Percentiles rank a stretch among this genome's conserved stretches.
These are phyloP conservation scores for Tetrapisispora iriomotensis DNA, from an alignment of 805 yeast genomes.

Conservation along the genomic window DNA sequence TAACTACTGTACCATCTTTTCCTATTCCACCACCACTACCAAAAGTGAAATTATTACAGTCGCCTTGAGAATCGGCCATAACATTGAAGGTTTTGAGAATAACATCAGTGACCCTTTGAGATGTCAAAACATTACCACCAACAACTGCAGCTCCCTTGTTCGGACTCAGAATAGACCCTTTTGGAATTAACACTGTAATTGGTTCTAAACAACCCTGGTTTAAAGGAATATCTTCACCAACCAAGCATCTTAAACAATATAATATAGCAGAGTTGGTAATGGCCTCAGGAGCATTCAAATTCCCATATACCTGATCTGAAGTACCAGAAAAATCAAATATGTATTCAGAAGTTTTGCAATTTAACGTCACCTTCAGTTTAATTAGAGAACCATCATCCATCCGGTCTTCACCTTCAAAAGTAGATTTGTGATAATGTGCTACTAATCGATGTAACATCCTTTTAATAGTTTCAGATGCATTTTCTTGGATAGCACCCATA, in stretches of 20 bases:
- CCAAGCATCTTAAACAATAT: constrained; percentile 76
- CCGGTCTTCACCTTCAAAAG: constrained; percentile 46
- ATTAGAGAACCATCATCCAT: constrained; percentile 80
- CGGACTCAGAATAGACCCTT: constrained; percentile 60
- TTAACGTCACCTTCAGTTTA: constrained; percentile 42
- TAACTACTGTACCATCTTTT: constrained; percentile 35
- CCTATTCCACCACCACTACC: constrained; percentile 67
- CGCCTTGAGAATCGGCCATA: constrained; percentile 94
- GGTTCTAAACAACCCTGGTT: constrained; percentile 90
- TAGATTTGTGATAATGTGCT: constrained; percentile 32
- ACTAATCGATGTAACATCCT: constrained; percentile 38
- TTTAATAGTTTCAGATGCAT: constrained; percentile 67
- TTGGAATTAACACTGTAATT: constrained; percentile 55
- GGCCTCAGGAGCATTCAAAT: constrained; percentile 87
- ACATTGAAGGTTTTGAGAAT: constrained; percentile 77
- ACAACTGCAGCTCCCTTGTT: constrained; percentile 84
- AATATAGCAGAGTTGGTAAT: constrained; percentile 83
- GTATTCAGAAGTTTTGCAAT: constrained; percentile 46
- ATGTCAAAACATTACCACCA: constrained; percentile 90
- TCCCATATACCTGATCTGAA: constrained; percentile 79
- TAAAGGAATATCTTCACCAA: constrained; percentile 79
- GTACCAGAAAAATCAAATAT: constrained; percentile 80
- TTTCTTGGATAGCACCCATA: constrained; percentile 74
- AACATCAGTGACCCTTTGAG: constrained; percentile 88
- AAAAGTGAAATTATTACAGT: constrained; percentile 88